phyloP scores from a whole-genome alignment of 108 stramenopile genomes.

The Nitzschia palea region DNA sequence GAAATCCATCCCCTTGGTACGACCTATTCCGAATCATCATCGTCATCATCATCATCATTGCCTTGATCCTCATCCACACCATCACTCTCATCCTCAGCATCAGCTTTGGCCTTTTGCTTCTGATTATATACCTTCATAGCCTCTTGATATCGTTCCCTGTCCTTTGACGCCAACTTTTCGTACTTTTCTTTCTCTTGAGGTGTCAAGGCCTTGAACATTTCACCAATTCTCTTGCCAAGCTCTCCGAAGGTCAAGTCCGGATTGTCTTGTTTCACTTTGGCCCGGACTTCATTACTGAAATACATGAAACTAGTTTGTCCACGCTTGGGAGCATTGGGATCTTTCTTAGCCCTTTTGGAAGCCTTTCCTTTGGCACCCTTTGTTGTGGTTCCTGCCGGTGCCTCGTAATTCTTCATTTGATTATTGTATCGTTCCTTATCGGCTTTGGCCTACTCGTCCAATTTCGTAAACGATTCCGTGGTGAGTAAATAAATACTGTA shows the following conservation, averaged over 20 bases:
- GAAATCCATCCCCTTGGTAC: too few relatives aligned
- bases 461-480: too few relatives aligned
- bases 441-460: slow-evolving; percentile 36
- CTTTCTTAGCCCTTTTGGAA: slow-evolving; percentile 50
- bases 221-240: slow-evolving; percentile 51
- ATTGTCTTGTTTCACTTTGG: slow-evolving; percentile 67
- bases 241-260: slow-evolving; percentile 60
- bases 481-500: too few relatives aligned
- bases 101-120: slow-evolving; percentile 33
- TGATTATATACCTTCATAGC: slow-evolving; percentile 58
- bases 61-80: slow-evolving; percentile 18
- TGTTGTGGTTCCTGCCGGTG: slow-evolving; percentile 13
- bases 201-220: slow-evolving; percentile 54
- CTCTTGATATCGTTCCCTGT: slow-evolving; percentile 65
- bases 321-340: slow-evolving; percentile 69
- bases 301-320: slow-evolving; percentile 64
- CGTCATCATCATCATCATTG: slow-evolving; percentile 10
- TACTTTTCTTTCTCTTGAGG: slow-evolving; percentile 61
- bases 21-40: slow-evolving; percentile 11
- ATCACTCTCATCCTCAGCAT: slow-evolving; percentile 37
- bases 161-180: slow-evolving; percentile 62
- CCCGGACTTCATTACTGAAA: slow-evolving; percentile 57
- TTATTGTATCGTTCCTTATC: slow-evolving; percentile 69
- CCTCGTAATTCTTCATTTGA: slow-evolving; percentile 51
- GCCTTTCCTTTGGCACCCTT: slow-evolving; percentile 16